Percentiles rank a stretch among this genome's conserved stretches.
phyloP scores from a whole-genome alignment of 371 early-diverging fungal genomes.

The Aphelidium insulamus region DNA sequence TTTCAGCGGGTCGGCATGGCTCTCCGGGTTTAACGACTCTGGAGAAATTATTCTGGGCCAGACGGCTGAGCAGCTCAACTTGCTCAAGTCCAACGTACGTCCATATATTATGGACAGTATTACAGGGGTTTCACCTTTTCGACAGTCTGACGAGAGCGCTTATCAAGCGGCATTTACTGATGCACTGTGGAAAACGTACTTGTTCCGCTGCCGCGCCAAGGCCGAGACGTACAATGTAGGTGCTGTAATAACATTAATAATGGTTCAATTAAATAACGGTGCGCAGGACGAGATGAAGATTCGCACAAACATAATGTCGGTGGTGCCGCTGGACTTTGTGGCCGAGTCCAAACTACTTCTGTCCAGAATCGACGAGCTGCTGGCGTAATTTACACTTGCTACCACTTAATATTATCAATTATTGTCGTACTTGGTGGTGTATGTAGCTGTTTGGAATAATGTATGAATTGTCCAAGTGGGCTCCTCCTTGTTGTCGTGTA shows the following conservation, averaged over 20 bases:
- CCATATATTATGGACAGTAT: too few species aligned
- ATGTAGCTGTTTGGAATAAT: too few species aligned
- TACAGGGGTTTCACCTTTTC: too few species aligned
- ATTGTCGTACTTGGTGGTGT: too few species aligned
- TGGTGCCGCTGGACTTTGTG: constrained; percentile 29
- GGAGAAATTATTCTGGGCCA: constrained; percentile 40
- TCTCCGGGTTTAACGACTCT: constrained; percentile 65
- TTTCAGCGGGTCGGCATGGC: constrained; percentile 52
- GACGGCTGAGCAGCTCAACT: constrained; percentile 39
- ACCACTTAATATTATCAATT: too few species aligned
- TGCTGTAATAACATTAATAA: not conserved
- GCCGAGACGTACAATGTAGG: constrained; percentile 57
- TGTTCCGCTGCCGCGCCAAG: constrained; percentile 52
- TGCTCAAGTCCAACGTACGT: too few species aligned
- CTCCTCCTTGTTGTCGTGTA: constrained; percentile 35
- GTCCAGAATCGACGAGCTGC: too few species aligned
- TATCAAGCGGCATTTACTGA: constrained; percentile 18
- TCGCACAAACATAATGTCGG: constrained; percentile 20
- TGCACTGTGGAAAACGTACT: constrained; percentile 37
- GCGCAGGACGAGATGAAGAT: constrained; percentile 31
- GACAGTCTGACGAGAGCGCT: constrained; percentile 8
- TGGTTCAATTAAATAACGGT: constrained; percentile 2
- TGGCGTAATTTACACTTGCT: too few species aligned
- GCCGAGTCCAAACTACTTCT: constrained; percentile 28
- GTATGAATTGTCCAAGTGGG: too few species aligned